Conservation (phyloP, 495 filamentous ascomycete species). For the Neurospora sp. region DNA sequence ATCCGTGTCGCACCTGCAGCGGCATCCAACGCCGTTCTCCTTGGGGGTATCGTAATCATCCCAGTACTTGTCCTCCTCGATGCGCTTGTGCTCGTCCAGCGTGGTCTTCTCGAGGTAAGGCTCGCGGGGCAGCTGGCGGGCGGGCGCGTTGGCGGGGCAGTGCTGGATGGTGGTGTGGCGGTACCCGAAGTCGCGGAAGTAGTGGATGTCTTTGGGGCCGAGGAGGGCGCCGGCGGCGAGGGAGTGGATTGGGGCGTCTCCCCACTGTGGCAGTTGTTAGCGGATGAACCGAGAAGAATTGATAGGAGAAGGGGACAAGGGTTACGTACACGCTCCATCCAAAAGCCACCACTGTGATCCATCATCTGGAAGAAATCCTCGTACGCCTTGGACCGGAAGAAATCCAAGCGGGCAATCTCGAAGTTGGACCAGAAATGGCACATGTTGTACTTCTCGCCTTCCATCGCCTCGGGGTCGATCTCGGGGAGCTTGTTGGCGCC, state of each 20-base stretch:
- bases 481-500: constrained; percentile 61
- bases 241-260: constrained; percentile 97
- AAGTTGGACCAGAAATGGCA: constrained; percentile 99
- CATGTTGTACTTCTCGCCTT: constrained; percentile 98
- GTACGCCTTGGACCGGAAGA: constrained; percentile 93
- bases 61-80: constrained; percentile 97
- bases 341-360: constrained; percentile 96
- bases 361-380: constrained; percentile 99
- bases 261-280: constrained; percentile 58
- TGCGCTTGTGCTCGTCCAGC: constrained; percentile 71
- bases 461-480: constrained; percentile 89
- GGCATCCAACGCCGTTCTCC: constrained; percentile 94
- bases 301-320: constrained; percentile 1
- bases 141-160: constrained; percentile 92
- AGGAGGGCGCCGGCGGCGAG: constrained; percentile 88
- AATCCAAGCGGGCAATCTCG: constrained; percentile 90
- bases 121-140: constrained; percentile 70
- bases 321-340: constrained; percentile 96
- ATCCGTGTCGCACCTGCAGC: constrained; percentile 97
- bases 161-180: constrained; percentile 98
- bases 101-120: constrained; percentile 83
- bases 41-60: constrained; percentile 72
- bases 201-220: constrained; percentile 77
- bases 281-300: background rate
- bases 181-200: constrained; percentile 99